These are phyloP conservation scores for Neoascochyta sp. DNA, from an alignment of 2,329 filamentous ascomycete genomes.

Conservation along the genomic window DNA sequence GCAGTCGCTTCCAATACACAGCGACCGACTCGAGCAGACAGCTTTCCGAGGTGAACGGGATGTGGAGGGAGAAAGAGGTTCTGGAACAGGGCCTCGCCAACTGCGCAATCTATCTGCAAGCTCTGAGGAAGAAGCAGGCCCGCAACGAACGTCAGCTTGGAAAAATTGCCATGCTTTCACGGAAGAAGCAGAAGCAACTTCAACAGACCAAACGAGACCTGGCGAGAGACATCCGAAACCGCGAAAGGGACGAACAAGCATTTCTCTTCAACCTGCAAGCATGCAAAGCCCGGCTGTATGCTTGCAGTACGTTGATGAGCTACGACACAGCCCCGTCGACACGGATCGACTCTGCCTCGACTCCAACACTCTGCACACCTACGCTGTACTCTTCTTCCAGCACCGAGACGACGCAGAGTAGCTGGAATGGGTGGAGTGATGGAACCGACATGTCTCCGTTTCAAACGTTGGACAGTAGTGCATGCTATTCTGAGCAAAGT, in stretches of 20 bases:
- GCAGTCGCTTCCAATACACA: too few species aligned
- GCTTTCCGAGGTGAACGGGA: too few species aligned
- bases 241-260: slow-evolving; percentile 28
- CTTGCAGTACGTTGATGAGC: too few species aligned
- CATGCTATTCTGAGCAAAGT: too few species aligned
- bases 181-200: slow-evolving; percentile 32
- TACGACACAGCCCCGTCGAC: too few species aligned
- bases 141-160: slow-evolving; percentile 21
- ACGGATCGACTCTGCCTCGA: slow-evolving; percentile 13
- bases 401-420: slow-evolving; percentile 18
- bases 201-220: slow-evolving; percentile 26
- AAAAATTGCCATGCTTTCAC: slow-evolving; percentile 7
- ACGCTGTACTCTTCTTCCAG: slow-evolving; percentile 14
- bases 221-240: slow-evolving; percentile 29
- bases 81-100: slow-evolving; percentile 30
- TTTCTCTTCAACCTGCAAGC: slow-evolving; percentile 31
- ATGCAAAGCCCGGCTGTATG: slow-evolving; percentile 30
- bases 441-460: slow-evolving; percentile 22
- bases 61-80: slow-evolving; percentile 21
- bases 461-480: slow-evolving; percentile 11
- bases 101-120: slow-evolving; percentile 30
- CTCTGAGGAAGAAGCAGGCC: slow-evolving; percentile 30
- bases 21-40: too few species aligned
- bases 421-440: slow-evolving; percentile 33
- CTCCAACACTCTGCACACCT: slow-evolving; percentile 10